A percentile compares a stretch with the other conserved stretches of the same genome.
These are phyloP conservation scores for Narthecium ossifragum DNA, from an alignment of 106 monocot genomes.

Conservation along the genomic window DNA sequence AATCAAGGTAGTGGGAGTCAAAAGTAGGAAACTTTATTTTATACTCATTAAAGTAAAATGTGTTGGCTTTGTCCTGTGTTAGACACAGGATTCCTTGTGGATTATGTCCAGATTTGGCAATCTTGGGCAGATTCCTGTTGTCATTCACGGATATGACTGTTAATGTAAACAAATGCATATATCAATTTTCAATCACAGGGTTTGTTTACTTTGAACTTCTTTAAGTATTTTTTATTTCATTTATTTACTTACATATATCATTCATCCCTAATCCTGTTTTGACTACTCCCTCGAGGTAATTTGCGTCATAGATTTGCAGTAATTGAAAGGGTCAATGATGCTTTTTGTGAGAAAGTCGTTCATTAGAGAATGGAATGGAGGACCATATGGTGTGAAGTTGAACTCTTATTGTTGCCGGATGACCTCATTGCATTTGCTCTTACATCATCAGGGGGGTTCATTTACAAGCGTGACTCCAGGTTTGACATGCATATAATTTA, in stretches of 20 bases:
- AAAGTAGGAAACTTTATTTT: background rate
- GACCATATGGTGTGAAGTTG: conserved; percentile 80
- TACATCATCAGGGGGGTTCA: conserved; percentile 64
- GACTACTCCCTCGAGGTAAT: background rate
- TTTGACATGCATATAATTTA: conserved; percentile 9
- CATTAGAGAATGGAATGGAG: conserved; percentile 56
- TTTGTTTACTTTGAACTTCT: conserved; percentile 18
- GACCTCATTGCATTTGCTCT: conserved; percentile 59
- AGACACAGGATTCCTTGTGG: background rate
- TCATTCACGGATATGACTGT: conserved; percentile 74
- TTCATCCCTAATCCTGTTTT: too few species aligned
- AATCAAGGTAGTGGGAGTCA: conserved; percentile 64
- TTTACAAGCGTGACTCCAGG: conserved; percentile 84
- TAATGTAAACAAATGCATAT: conserved; percentile 89
- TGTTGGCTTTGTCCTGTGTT: background rate
- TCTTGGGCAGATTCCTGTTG: conserved; percentile 62
- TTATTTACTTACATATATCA: too few species aligned
- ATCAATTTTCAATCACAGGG: conserved; percentile 95
- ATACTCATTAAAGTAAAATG: background rate
- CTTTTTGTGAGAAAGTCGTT: conserved; percentile 86
- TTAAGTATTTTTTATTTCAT: conserved; percentile 8
- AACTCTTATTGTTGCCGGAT: conserved; percentile 53
- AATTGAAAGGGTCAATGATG: conserved; percentile 74
- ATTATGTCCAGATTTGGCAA: background rate
- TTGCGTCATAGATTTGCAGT: conserved; percentile 60